Evolutionary conservation across 2,329 filamentous ascomycete genomes (phyloP).

Genomic region (Neofusicoccum cordaticola): DNA sequence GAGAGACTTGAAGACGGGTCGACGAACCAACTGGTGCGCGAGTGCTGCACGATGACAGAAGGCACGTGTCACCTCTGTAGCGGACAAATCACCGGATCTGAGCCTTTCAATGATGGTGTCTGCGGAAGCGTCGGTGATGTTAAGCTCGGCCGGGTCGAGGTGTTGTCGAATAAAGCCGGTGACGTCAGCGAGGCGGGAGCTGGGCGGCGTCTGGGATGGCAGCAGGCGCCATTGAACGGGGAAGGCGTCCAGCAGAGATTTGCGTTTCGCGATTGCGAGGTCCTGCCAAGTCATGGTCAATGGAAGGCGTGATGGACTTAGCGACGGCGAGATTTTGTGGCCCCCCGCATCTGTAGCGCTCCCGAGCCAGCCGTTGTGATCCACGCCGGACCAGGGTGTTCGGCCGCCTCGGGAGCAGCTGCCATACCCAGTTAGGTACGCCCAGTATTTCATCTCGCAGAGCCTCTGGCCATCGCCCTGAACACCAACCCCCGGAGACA

Average conservation of each 20-base stretch:
- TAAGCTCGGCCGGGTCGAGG: neutral
- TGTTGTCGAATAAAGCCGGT: neutral
- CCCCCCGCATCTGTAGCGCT: neutral
- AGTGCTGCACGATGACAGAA: slow-evolving; percentile 1
- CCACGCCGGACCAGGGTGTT: neutral
- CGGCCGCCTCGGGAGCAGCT: neutral
- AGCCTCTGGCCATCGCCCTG: too few species aligned
- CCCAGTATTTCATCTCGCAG: too few species aligned
- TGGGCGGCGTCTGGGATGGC: neutral
- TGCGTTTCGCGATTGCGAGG: neutral
- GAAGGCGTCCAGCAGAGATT: neutral
- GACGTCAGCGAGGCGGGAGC: neutral
- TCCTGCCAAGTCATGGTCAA: neutral
- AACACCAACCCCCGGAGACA: too few species aligned
- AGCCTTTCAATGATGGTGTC: neutral
- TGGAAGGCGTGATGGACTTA: neutral
- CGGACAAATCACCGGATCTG: neutral
- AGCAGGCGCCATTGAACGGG: neutral
- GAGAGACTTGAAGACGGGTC: neutral
- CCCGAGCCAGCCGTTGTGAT: neutral
- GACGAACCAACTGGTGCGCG: neutral
- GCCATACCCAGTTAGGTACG: too few species aligned
- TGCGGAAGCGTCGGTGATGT: neutral
- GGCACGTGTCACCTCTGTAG: neutral
- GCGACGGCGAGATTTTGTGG: neutral